Percentiles rank a stretch among this genome's conserved stretches.
Conservation (phyloP, 2,329 filamentous ascomycete genomes). For the Elsinoe arachidis region DNA sequence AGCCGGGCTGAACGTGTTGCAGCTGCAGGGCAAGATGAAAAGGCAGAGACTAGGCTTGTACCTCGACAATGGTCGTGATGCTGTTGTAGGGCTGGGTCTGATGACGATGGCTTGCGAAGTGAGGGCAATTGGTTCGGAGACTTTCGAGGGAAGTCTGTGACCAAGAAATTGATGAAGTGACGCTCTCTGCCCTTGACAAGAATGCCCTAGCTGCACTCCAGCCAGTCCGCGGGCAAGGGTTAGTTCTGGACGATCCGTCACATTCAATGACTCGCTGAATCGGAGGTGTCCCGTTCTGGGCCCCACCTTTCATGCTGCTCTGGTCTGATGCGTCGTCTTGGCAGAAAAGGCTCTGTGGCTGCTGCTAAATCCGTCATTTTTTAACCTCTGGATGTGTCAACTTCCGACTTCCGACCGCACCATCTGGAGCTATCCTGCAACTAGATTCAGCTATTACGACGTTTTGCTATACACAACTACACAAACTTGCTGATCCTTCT, state of each 20-base stretch:
- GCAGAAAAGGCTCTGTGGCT: neutral
- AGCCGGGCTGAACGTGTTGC: neutral
- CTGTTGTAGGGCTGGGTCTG: neutral
- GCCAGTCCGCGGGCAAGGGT: no score
- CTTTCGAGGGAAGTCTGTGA: neutral
- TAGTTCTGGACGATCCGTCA: no score
- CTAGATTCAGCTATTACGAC: slow-evolving; percentile 1
- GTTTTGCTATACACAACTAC: neutral
- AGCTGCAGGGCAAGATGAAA: neutral
- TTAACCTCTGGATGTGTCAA: neutral
- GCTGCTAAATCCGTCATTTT: slow-evolving; percentile 2
- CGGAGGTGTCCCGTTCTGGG: no score
- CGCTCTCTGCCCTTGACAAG: neutral
- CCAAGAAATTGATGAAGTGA: neutral
- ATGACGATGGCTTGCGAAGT: neutral
- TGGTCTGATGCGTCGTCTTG: neutral
- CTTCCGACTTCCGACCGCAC: slow-evolving; percentile 3
- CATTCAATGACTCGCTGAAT: no score
- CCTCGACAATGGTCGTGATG: neutral
- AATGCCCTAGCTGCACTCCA: no score
- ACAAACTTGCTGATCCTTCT: neutral
- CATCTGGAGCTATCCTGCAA: neutral
- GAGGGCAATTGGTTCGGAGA: neutral
- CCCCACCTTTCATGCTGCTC: no score
- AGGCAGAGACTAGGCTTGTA: neutral